A percentile compares a stretch with the other conserved stretches of the same genome.
Conservation (phyloP, 257 asterid genomes). For the Scutellaria barbata region DNA sequence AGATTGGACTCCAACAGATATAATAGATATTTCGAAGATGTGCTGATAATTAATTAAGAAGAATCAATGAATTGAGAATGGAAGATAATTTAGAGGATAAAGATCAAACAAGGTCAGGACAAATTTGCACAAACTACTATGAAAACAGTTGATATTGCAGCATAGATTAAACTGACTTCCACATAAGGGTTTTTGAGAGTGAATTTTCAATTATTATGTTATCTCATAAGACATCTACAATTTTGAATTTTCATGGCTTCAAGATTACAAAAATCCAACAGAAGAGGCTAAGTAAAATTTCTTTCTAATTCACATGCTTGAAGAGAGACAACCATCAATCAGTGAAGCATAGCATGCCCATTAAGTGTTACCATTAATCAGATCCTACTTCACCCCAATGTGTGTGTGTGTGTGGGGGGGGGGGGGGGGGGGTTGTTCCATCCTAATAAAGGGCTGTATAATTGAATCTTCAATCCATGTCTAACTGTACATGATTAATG, state of each 20-base stretch:
- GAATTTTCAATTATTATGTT: not conserved
- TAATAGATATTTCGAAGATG: not conserved
- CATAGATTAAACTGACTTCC: not conserved
- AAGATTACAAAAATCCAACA: not conserved
- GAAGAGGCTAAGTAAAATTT: not conserved
- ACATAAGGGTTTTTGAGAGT: not conserved
- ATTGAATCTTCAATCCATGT: not conserved
- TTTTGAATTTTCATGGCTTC: not conserved
- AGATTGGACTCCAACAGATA: not conserved
- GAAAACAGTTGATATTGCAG: not conserved
- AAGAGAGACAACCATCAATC: conserved; percentile 1
- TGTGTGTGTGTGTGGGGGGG: too few species aligned
- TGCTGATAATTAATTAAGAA: conserved; percentile 19
- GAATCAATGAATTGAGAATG: conserved; percentile 11
- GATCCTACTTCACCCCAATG: conserved; percentile 13
- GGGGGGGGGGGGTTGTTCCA: not conserved
- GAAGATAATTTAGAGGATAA: not conserved
- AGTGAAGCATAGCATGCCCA: conserved; percentile 6
- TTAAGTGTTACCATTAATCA: not conserved
- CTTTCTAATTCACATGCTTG: not conserved
- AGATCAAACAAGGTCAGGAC: not conserved
- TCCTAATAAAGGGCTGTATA: not conserved
- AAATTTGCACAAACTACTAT: not conserved
- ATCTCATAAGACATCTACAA: not conserved
- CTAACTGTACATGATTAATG: not conserved